These are phyloP conservation scores for Pholiota microspora DNA, from an alignment of 768 basidiomycete genomes.

Conservation along the genomic window DNA sequence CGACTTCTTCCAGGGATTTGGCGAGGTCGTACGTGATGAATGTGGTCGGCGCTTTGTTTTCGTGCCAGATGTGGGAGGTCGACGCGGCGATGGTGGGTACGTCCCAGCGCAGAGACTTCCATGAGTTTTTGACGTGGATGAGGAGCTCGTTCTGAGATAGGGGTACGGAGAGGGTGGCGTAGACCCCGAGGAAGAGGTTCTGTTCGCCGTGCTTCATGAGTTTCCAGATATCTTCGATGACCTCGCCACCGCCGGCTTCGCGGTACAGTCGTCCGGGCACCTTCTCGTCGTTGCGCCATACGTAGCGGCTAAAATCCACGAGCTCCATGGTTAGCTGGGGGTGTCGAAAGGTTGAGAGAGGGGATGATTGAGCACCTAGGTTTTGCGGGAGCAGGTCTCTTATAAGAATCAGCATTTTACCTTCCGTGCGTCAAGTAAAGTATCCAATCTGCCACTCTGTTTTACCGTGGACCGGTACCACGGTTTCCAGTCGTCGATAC, in stretches of 20 bases:
- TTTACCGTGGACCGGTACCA: background rate
- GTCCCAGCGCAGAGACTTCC: constrained; percentile 21
- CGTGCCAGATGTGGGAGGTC: constrained; percentile 14
- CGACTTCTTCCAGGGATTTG: constrained; percentile 14
- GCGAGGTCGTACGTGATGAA: constrained; percentile 18
- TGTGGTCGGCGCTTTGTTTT: constrained; percentile 10
- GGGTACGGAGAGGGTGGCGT: constrained; percentile 6
- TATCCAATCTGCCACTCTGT: background rate
- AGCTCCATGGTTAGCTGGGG: background rate
- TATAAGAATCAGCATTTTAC: too few relatives aligned
- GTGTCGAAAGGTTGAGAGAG: too few relatives aligned
- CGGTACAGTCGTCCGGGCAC: constrained; percentile 14
- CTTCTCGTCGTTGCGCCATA: constrained; percentile 15
- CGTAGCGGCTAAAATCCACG: constrained; percentile 14
- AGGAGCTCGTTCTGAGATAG: constrained; percentile 4
- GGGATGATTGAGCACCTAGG: too few relatives aligned
- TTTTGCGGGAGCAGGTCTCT: too few relatives aligned
- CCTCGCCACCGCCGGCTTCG: constrained; percentile 19
- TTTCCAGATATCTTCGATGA: constrained; percentile 20
- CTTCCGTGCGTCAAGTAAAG: too few relatives aligned
- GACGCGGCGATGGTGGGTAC: constrained; percentile 15
- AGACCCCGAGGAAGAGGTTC: constrained; percentile 18
- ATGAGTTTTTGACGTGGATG: constrained; percentile 9
- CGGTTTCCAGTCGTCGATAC: background rate
- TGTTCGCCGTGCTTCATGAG: constrained; percentile 21